Percentiles rank a stretch among this genome's conserved stretches.
phyloP scores from a whole-genome alignment of 495 filamentous ascomycete species.

The Hyphodiscus hymeniophilus region DNA sequence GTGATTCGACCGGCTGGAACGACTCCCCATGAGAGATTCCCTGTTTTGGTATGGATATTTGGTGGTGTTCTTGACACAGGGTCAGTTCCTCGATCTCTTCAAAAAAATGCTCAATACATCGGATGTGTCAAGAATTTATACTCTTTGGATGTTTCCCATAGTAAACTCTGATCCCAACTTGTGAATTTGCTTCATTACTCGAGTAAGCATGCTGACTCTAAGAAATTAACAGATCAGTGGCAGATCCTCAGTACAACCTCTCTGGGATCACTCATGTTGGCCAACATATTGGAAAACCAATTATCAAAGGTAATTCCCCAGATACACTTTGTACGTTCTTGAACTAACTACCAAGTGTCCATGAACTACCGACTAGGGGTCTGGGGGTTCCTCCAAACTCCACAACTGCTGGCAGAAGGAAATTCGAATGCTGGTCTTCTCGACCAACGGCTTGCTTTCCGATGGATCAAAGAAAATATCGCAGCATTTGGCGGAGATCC shows the following conservation, averaged over 20 bases:
- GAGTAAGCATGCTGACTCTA: too few relatives aligned
- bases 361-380: conserved; percentile 47
- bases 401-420: conserved; percentile 6
- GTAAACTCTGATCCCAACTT: too few relatives aligned
- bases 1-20: conserved; percentile 54
- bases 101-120: too few relatives aligned
- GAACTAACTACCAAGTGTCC: conserved; percentile 12
- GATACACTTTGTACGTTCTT: too few relatives aligned
- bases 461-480: conserved; percentile 68
- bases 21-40: conserved; percentile 44
- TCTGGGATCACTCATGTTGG: conserved; percentile 49
- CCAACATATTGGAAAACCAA: conserved; percentile 46
- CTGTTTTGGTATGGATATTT: conserved; percentile 65
- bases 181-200: too few relatives aligned
- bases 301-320: conserved; percentile 19
- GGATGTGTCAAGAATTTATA: too few relatives aligned
- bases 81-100: too few relatives aligned
- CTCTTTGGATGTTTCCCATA: too few relatives aligned
- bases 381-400: conserved; percentile 44
- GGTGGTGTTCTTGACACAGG: conserved; percentile 53
- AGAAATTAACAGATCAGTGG: too few relatives aligned
- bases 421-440: conserved; percentile 52
- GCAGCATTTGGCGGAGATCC: conserved; percentile 61
- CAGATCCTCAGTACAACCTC: conserved; percentile 39
- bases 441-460: conserved; percentile 59